Percentiles rank a stretch among this genome's conserved stretches.
These are phyloP conservation scores for Solanum medicagineum DNA, from an alignment of 257 asterid genomes.

Conservation along the genomic window DNA sequence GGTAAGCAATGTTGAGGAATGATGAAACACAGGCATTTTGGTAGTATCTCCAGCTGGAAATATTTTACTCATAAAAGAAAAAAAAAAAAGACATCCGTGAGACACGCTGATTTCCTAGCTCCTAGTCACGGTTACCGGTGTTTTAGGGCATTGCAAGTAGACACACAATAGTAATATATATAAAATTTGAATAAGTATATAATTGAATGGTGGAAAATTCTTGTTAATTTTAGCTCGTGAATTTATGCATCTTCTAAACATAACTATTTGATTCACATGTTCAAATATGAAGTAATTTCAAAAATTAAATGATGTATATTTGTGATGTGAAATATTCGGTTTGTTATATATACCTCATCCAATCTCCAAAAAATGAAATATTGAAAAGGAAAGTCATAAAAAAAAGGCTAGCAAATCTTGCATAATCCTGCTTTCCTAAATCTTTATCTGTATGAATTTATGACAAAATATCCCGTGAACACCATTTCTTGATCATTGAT, in stretches of 20 bases:
- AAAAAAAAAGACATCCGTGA: neutral
- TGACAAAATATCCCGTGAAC: neutral
- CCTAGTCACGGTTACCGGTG: neutral
- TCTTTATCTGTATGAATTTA: neutral
- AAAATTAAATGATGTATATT: neutral
- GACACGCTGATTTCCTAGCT: conserved; percentile 10
- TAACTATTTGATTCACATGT: neutral
- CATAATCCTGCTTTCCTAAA: neutral
- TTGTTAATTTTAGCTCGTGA: neutral
- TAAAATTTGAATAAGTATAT: too few relatives aligned
- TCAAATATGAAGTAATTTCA: neutral
- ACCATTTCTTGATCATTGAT: neutral
- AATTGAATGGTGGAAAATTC: too few relatives aligned
- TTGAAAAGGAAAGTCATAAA: neutral
- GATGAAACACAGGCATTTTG: neutral
- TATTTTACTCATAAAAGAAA: neutral
- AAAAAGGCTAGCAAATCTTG: neutral
- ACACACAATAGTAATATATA: neutral
- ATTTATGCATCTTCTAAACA: neutral
- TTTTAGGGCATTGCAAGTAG: conserved; percentile 11
- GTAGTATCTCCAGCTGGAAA: neutral
- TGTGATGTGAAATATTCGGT: neutral
- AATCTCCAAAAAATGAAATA: neutral
- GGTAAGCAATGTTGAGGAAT: neutral
- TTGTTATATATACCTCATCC: neutral